Evolutionary conservation across 257 asterid genomes (phyloP).

Genomic region (Nicotiana tabacum): DNA sequence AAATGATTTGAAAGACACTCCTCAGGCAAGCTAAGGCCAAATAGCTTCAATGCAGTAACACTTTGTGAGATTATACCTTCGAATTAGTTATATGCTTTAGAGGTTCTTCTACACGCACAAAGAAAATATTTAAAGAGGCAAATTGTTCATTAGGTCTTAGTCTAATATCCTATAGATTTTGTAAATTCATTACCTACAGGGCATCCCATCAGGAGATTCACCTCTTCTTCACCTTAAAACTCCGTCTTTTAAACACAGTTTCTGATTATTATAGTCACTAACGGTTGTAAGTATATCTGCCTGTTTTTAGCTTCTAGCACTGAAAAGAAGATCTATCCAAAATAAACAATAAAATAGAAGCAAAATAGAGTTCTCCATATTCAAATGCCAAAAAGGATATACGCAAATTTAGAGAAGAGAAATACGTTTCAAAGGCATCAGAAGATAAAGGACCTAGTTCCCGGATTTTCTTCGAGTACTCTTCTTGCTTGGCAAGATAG

Average conservation of each 20-base stretch:
- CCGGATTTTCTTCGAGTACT: slow-evolving; percentile 80
- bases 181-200: background rate
- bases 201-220: background rate
- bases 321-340: background rate
- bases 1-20: background rate
- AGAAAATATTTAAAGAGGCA: background rate
- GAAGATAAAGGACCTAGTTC: slow-evolving; percentile 95
- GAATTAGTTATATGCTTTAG: background rate
- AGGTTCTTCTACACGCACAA: background rate
- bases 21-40: background rate
- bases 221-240: background rate
- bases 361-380: slow-evolving; percentile 11
- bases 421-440: slow-evolving; percentile 93
- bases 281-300: background rate
- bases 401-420: slow-evolving; percentile 22
- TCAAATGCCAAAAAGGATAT: background rate
- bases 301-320: background rate
- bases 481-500: slow-evolving; percentile 82
- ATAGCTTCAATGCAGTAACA: background rate
- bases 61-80: background rate
- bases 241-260: background rate
- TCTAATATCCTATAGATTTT: background rate
- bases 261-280: background rate
- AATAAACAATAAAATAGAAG: background rate
- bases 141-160: background rate